These are phyloP conservation scores for Flaveria robusta DNA, from an alignment of 129 eudicot species.

Conservation along the genomic window DNA sequence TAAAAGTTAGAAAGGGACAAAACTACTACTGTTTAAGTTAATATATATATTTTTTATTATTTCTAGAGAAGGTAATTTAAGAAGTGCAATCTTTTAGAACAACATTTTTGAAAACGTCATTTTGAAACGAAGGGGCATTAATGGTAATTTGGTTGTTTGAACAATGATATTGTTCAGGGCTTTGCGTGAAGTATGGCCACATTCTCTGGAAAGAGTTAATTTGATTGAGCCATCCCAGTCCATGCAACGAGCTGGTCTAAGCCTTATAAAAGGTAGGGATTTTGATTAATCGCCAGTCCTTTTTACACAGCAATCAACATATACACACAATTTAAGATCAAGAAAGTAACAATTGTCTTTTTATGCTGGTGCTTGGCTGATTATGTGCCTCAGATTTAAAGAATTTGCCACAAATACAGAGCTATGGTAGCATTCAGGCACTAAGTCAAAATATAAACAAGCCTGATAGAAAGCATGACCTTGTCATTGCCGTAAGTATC, in stretches of 20 bases:
- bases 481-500: slow-evolving; percentile 89
- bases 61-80: slow-evolving; percentile 13
- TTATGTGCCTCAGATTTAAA: slow-evolving; percentile 51
- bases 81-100: slow-evolving; percentile 1
- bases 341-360: not conserved
- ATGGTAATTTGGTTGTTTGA: slow-evolving; percentile 15
- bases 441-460: slow-evolving; percentile 57
- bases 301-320: slow-evolving; percentile 3
- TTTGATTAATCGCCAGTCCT: slow-evolving; percentile 1
- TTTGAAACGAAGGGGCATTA: slow-evolving; percentile 4
- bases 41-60: not conserved
- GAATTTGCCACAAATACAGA: slow-evolving; percentile 79
- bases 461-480: slow-evolving; percentile 69
- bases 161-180: slow-evolving; percentile 61
- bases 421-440: slow-evolving; percentile 74
- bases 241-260: slow-evolving; percentile 90
- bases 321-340: not conserved
- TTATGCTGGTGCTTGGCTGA: slow-evolving; percentile 17
- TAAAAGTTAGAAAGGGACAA: too few relatives aligned
- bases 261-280: slow-evolving; percentile 67
- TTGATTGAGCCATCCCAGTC: slow-evolving; percentile 93
- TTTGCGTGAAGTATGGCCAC: slow-evolving; percentile 91
- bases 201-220: slow-evolving; percentile 58
- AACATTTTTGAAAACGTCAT: not conserved
- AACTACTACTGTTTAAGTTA: too few relatives aligned